Conservation (phyloP, 768 basidiomycete species). For the Rhodotorula diobovata region DNA sequence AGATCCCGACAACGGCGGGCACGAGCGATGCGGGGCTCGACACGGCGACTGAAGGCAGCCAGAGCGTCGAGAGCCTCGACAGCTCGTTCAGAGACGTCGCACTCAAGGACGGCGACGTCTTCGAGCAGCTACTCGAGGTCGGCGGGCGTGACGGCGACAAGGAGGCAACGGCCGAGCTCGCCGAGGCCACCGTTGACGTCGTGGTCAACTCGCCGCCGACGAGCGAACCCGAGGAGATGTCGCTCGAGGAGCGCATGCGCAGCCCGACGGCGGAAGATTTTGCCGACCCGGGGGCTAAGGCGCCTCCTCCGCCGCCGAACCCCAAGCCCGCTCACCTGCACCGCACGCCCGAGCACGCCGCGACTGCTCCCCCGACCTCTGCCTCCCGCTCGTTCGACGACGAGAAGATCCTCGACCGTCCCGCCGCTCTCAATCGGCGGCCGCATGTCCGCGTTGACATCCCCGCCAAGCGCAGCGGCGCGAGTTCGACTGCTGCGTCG, state of each 20-base stretch:
- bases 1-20: slow-evolving; percentile 20
- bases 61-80: neutral
- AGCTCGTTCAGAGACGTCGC: slow-evolving; percentile 1
- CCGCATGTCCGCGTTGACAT: slow-evolving; percentile 33
- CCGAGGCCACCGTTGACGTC: slow-evolving; percentile 9
- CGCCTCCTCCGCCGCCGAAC: neutral
- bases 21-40: slow-evolving; percentile 1
- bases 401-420: slow-evolving; percentile 3
- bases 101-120: slow-evolving; percentile 7
- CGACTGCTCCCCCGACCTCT: slow-evolving; percentile 8
- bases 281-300: neutral
- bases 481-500: neutral
- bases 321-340: neutral
- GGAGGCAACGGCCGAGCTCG: slow-evolving; percentile 10
- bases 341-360: neutral
- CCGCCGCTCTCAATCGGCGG: slow-evolving; percentile 6
- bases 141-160: slow-evolving; percentile 18
- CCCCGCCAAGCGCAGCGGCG: neutral
- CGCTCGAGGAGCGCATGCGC: neutral
- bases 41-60: neutral
- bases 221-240: slow-evolving; percentile 31
- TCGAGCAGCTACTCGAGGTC: slow-evolving; percentile 29
- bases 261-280: slow-evolving; percentile 5
- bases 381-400: neutral
- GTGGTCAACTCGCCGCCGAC: neutral